Percentiles rank a stretch among this genome's conserved stretches.
Evolutionary conservation across 176 grass and related monocot genomes (phyloP).

Genomic region (Saccharum spontaneum): DNA sequence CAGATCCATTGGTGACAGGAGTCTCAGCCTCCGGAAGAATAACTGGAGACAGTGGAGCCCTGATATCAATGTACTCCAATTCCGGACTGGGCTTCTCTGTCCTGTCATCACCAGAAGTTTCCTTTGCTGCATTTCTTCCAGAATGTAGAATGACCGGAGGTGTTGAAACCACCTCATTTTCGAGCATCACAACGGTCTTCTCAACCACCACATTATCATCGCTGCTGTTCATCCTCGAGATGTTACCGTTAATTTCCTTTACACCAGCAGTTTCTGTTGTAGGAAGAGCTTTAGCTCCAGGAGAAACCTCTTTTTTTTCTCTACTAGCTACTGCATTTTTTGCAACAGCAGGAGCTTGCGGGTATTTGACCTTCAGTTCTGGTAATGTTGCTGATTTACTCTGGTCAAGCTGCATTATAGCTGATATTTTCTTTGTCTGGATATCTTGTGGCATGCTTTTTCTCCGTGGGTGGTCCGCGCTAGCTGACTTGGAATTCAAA

Average conservation of each 20-base stretch:
- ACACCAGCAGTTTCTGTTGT: slow-evolving; percentile 26
- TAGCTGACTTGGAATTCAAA: slow-evolving; percentile 38
- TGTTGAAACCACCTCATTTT: slow-evolving; percentile 47
- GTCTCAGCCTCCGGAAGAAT: slow-evolving; percentile 34
- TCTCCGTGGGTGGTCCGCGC: slow-evolving; percentile 33
- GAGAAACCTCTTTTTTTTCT: slow-evolving; percentile 33
- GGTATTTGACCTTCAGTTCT: slow-evolving; percentile 65
- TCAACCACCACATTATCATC: slow-evolving; percentile 58
- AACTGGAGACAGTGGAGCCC: slow-evolving; percentile 61
- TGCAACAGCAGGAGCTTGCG: slow-evolving; percentile 32
- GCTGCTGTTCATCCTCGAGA: slow-evolving; percentile 33
- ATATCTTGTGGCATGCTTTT: slow-evolving; percentile 51
- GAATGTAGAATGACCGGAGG: slow-evolving; percentile 22
- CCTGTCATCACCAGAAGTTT: slow-evolving; percentile 37
- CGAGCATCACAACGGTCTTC: slow-evolving; percentile 69
- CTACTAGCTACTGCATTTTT: slow-evolving; percentile 32
- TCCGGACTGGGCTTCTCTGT: slow-evolving; percentile 30
- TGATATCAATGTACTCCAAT: slow-evolving; percentile 46
- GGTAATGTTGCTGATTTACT: slow-evolving; percentile 81
- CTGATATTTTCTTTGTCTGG: slow-evolving; percentile 76
- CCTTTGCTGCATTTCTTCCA: slow-evolving; percentile 30
- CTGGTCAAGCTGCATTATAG: slow-evolving; percentile 90
- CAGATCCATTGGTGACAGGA: slow-evolving; percentile 20
- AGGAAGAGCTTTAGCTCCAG: slow-evolving; percentile 29
- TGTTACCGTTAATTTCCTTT: slow-evolving; percentile 37